Base-by-base conservation (phyloP, 352 stramenopile species). In the Phytopythium kandeliae region DNA sequence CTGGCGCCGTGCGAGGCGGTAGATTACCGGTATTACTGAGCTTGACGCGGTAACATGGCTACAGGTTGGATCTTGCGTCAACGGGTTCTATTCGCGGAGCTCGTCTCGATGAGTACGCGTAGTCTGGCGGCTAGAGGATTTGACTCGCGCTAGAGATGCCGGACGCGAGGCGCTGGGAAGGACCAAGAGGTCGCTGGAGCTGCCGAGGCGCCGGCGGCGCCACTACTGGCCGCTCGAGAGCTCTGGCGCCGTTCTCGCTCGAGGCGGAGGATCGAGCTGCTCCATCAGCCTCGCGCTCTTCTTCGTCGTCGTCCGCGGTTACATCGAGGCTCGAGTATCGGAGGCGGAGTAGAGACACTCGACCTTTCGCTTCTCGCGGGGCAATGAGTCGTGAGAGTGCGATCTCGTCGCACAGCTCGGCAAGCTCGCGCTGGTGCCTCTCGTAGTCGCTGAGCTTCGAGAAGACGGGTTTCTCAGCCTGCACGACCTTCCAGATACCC, bases 401-500 rank as follows among this genome's bases (percentile, higher is more conserved):
- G 44, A 40, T 30, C 28, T 52, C 44, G 21, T 30, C 30, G 21
- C 34, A 16, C 44, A 7, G 4, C 21, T 22, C 19, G 2, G 16
- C 31, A 4, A 51, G 48, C 24, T 52, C 48, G n/a, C 61, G 52
- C 22, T 57, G 38, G 34, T 67, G 30, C 53, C 22, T 11, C 1
- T 63, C 54, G 25, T 65, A 58, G 37, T 84, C 72, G 13, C 58
- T 56, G 48, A 69, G 63, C 45, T 76, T 78, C 4, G 65, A 68
- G 50, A 67, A 65, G 6, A 89, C 73, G 0, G 73, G 62, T 17
- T 77, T 85, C 59, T 90, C 74, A 41, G 85, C 65, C 54, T 89
- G 78, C 44, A 91, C 45, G 28, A 88, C 71, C 33, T 71, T 74
- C 47, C 77, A 66, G 42, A 88, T 83, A 1, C 69, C 67, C 22